Conservation (phyloP, 1,284 basidiomycete species). For the Nidula niveotomentosa region DNA sequence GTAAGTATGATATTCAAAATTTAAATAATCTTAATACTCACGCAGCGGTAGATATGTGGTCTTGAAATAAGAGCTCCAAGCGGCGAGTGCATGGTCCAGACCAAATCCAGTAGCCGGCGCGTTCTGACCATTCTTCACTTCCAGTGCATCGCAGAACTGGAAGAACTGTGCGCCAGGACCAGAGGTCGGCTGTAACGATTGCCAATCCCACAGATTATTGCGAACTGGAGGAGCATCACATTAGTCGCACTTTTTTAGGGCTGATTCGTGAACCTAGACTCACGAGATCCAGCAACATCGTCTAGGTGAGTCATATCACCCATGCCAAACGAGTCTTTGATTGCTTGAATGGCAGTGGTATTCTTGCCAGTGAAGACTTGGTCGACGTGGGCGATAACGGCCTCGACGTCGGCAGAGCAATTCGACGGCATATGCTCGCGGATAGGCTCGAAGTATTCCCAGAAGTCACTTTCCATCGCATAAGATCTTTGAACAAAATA, state of each 20-base stretch:
- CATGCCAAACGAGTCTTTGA: conserved; percentile 63
- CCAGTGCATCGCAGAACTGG: conserved; percentile 71
- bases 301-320: conserved; percentile 56
- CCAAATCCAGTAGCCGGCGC: conserved; percentile 64
- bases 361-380: conserved; percentile 46
- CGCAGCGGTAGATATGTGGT: conserved; percentile 38
- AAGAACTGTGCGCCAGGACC: conserved; percentile 54
- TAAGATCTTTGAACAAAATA: background rate
- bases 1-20: conserved; percentile 1
- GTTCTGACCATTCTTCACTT: conserved; percentile 60
- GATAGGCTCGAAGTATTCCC: conserved; percentile 73
- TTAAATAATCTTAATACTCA: conserved; percentile 24
- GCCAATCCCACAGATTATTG: conserved; percentile 66
- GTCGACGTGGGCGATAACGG: conserved; percentile 66
- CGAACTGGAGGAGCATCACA: conserved; percentile 31
- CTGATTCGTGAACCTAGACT: conserved; percentile 10
- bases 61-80: conserved; percentile 63
- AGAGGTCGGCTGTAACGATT: conserved; percentile 47
- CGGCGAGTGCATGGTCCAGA: conserved; percentile 54
- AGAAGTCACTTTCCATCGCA: conserved; percentile 51
- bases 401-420: conserved; percentile 70
- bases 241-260: too few relatives aligned
- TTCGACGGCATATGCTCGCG: conserved; percentile 69
- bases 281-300: conserved; percentile 64
- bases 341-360: conserved; percentile 39